phyloP scores from a whole-genome alignment of 179 eudicot genomes.

The Monotropa hypopitys region DNA sequence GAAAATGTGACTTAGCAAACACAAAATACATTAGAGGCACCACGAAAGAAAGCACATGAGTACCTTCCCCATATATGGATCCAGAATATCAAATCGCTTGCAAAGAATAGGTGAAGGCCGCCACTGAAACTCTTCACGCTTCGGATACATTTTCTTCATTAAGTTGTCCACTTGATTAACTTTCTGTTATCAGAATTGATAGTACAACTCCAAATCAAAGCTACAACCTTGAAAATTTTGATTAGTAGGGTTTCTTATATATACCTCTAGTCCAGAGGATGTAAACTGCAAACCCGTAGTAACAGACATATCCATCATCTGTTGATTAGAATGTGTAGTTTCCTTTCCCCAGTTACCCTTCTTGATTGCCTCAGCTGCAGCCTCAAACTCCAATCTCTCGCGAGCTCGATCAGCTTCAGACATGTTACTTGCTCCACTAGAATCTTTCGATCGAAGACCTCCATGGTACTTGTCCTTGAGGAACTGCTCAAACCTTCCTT shows the following conservation, averaged over 20 bases:
- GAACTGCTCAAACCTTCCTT: conserved; percentile 84
- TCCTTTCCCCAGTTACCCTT: conserved; percentile 46
- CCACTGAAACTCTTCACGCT: conserved; percentile 84
- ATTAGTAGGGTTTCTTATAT: background rate
- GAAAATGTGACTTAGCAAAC: background rate
- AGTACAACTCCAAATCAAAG: conserved; percentile 1
- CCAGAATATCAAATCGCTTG: conserved; percentile 85
- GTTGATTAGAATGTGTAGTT: conserved; percentile 33
- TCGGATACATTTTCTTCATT: conserved; percentile 45
- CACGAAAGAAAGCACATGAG: background rate
- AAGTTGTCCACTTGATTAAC: conserved; percentile 30
- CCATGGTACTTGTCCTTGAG: conserved; percentile 83
- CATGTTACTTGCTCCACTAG: conserved; percentile 59
- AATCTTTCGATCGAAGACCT: conserved; percentile 74
- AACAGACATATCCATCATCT: conserved; percentile 33
- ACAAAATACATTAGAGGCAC: background rate
- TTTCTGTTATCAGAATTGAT: conserved; percentile 24
- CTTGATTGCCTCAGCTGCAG: conserved; percentile 64
- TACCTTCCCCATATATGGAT: conserved; percentile 84
- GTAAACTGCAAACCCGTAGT: conserved; percentile 60
- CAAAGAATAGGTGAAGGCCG: conserved; percentile 81
- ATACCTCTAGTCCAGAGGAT: conserved; percentile 61
- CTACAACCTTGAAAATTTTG: background rate
- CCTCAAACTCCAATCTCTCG: conserved; percentile 89
- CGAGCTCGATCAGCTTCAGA: conserved; percentile 93